These are phyloP conservation scores for Quercus tomentella DNA, from an alignment of 331 rosid genomes.

Conservation along the genomic window DNA sequence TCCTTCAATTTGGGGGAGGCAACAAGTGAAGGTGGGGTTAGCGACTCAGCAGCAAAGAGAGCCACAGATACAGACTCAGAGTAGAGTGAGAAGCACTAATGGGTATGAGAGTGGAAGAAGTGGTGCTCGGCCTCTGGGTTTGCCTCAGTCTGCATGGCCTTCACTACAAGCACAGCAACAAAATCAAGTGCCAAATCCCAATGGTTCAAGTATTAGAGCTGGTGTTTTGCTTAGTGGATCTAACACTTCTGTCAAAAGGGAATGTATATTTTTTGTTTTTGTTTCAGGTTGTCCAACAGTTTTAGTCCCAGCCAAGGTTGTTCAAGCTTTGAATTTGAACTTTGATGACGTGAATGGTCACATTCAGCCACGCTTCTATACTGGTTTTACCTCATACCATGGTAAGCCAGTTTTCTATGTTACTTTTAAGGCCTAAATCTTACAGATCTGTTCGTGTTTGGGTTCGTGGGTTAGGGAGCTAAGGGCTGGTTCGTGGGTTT, in stretches of 20 bases:
- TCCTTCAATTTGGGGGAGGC: too few species aligned
- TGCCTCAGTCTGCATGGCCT: constrained; percentile 52
- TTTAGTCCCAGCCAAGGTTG: constrained; percentile 30
- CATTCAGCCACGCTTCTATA: constrained; percentile 18
- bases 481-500: too few species aligned
- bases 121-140: constrained; percentile 12
- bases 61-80: too few species aligned
- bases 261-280: constrained; percentile 1
- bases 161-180: constrained; percentile 37
- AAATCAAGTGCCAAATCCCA: constrained; percentile 23
- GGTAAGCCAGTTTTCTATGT: constrained; percentile 27
- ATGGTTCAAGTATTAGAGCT: constrained; percentile 24
- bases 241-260: constrained; percentile 29
- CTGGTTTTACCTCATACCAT: constrained; percentile 28
- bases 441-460: neutral
- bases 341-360: constrained; percentile 17
- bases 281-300: constrained; percentile 25
- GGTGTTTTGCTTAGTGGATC: constrained; percentile 28
- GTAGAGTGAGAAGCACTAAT: too few species aligned
- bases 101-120: too few species aligned
- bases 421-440: neutral
- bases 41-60: too few species aligned
- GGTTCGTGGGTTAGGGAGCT: too few species aligned
- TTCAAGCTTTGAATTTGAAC: constrained; percentile 34
- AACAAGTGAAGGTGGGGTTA: too few species aligned